These are phyloP conservation scores for Fusarium decemcellulare DNA, from an alignment of 2,329 filamentous ascomycete species.

Conservation along the genomic window DNA sequence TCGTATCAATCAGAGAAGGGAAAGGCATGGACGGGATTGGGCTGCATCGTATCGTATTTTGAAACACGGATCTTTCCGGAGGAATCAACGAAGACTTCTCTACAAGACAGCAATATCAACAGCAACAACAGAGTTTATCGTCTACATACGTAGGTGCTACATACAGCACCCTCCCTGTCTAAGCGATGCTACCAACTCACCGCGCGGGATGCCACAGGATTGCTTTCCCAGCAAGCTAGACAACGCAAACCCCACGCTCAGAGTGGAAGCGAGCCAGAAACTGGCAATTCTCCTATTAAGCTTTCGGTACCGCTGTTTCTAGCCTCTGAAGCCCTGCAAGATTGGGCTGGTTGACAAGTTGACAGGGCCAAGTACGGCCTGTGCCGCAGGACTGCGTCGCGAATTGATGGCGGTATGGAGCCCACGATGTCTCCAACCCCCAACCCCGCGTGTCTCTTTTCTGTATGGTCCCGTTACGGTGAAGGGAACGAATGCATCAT, in stretches of 20 bases:
- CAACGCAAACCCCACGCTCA: conserved; percentile 3
- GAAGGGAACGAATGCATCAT: too few species aligned
- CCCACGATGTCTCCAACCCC: background rate
- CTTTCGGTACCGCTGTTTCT: conserved; percentile 1
- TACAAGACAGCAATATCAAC: background rate
- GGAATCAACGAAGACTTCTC: background rate
- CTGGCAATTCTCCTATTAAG: conserved; percentile 3
- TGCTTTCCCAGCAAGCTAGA: background rate
- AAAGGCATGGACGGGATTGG: background rate
- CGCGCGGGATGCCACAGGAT: background rate
- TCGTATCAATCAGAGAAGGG: background rate
- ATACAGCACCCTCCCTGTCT: background rate
- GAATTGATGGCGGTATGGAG: conserved; percentile 1
- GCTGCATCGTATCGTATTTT: conserved; percentile 6
- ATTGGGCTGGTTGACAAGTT: conserved; percentile 2
- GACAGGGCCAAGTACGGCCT: conserved; percentile 15
- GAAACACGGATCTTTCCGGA: conserved; percentile 18
- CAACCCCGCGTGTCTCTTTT: background rate
- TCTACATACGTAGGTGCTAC: background rate
- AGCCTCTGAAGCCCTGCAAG: background rate
- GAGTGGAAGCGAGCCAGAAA: background rate
- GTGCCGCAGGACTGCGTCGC: conserved; percentile 31
- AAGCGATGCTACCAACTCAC: conserved; percentile 6
- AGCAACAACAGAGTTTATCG: background rate
- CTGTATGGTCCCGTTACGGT: background rate